Base-by-base conservation (phyloP, 768 basidiomycete species). In the Amanita rimosa region DNA sequence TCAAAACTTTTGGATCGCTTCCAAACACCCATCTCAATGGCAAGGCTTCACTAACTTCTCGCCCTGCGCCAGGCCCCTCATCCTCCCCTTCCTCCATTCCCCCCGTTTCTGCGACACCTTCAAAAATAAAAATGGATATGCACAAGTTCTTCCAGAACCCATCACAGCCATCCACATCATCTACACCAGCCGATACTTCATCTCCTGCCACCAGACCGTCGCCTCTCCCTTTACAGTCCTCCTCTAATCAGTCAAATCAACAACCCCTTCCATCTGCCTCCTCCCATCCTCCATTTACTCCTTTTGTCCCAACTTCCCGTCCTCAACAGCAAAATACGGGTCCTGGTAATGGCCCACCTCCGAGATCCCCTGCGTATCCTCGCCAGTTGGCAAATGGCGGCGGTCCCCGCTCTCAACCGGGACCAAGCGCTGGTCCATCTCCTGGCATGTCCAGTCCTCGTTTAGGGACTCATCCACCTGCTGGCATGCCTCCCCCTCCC, bases 1-100 rank as follows among this genome's bases (percentile, higher is more conserved):
- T 91, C 57, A 89, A 83, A 65, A 78, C 85, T 38, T 93, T 93
- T 66, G 89, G 90, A 59, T 73, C 84, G 21, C 78, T 92, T 34
- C 79, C 80, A 38, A 81, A 76, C 45, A 71, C 71, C 52, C 74
- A 81, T 62, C 67, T 76, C 52, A 85, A 85, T 64, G 82, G 82
- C 50, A 84, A 83, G 64, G 57, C 70, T 17, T 67, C 72, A 42
- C 68, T 75, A 53, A 71, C 71, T 19, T 67, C 67, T 33, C 65
- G 67, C 57, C 55, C 70, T 34, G 53, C 66, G 27, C 56, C 62
- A 34, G 56, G 58, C 22, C 53, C 64, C 36, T 57, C 70, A 36
- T 60, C 70, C 44, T 60, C 65, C 26, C 55, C 68, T 21, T 51
- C 67, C 26, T 57, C 68, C 7, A 60, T 70, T 6, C 54, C 65